Base-by-base conservation (phyloP, 805 yeast species). In the Candida ficus region DNA sequence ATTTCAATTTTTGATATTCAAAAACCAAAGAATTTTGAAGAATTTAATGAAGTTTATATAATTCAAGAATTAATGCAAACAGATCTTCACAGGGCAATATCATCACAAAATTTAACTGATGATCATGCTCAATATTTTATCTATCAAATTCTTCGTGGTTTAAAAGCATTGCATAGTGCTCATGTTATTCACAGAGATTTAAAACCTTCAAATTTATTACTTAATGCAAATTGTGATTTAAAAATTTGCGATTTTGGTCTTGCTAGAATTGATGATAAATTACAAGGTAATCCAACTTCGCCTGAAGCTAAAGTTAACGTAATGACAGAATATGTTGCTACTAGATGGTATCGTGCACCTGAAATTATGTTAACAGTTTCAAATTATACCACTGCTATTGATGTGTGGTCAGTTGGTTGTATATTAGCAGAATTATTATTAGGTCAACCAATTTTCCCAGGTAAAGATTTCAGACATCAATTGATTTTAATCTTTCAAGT, bases 321-420 rank as follows among this genome's bases (percentile, higher is more conserved):
- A 60, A 83, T 91, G 95, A 91, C 98, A 3, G 98, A 91, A 62
- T 91, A 91, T 59, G 98, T 91, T 33, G 98, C 98, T 9, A 91
- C 98, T 4, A 70, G 98, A 49, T 91, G 98, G 97, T 91, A 91
- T 62, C 71, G 98, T 42, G 98, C 98, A 1, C 98, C 98, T 0
- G 98, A 91, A 55, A 89, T 91, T 59, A 91, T 91, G 98, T 72
- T 91, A 37, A 88, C 96, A 12, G 88, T 90, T 54, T 91, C 89
- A 48, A 87, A 84, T 54, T 91, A 91, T 65, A 85, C 96, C 20
- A 85, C 91, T 29, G 96, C 96, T 27, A 91, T 91, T 56, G 98
- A 91, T 63, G 79, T 91, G 25, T 91, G 98, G 98, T 83, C 95
- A 2, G 95, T 89, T 18, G 98, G 98, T 5, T 91, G 98, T 63